Base-by-base conservation (phyloP, 2,329 filamentous ascomycete species). In the Fusarium napiforme region DNA sequence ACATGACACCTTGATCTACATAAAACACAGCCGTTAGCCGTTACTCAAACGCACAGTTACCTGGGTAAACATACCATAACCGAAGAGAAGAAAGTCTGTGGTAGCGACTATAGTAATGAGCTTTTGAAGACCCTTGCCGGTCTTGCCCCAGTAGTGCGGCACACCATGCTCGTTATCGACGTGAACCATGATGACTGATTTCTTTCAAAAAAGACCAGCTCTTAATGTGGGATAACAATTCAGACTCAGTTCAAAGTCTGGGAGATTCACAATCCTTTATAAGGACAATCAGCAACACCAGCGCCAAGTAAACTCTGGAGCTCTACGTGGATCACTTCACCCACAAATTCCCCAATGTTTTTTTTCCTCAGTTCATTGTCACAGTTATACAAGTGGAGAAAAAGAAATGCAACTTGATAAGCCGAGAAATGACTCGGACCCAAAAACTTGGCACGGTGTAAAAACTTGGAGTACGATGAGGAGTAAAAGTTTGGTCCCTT, bases 1-100 rank as follows among this genome's bases (percentile, higher is more conserved):
- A 84, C 87, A 89, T 89, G 50, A 86, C 84, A 73, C 85, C 84
- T 80, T 86, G 88, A 71, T 89, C 87, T 69, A 32, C 34, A 39
- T n/a, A n/a, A 56, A 52, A 57, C 39, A 11, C 19, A 34, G 10
- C 12, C 43, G n/a, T 69, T 28, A 69, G 65, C 16, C 19, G 2
- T 18, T 53, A 11, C 19, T 23, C 47, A 36, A 21, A 32, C 12
- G 47, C 45, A 26, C 28, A 26, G 87, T 79, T 74, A 53, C 23
- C 16, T 9, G 1, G 16, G 2, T 2, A 8, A 15, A 62, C 68
- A 16, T 58, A 71, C 69, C 69, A 46, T 71, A 71, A 53, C 69
- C 69, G 53, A 71, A 71, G 32, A 71, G 69, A 53, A 72, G 69
- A 43, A 72, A 72, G 26, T 72, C 69, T 26, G 64, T 72, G 3